A percentile compares a stretch with the other conserved stretches of the same genome.
Conservation (phyloP, 1,284 basidiomycete species). For the Ustilago shanxiensis region DNA sequence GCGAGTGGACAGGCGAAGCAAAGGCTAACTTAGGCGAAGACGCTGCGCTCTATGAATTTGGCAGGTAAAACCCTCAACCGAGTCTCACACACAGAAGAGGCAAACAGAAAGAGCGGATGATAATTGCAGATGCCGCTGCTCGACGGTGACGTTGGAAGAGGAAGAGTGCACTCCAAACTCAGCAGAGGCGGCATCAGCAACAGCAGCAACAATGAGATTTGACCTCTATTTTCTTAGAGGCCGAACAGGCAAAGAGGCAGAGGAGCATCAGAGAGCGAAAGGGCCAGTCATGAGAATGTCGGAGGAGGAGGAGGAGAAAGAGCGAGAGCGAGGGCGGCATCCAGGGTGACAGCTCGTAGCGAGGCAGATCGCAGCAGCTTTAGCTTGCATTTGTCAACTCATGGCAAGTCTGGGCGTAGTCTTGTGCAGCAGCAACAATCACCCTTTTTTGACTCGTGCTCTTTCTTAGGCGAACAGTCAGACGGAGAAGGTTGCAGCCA, state of each 20-base stretch:
- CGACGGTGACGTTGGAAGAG: constrained; percentile 20
- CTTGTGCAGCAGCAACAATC: background rate
- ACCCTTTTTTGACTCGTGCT: background rate
- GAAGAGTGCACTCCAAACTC: background rate
- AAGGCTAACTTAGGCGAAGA: constrained; percentile 3
- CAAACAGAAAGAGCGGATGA: background rate
- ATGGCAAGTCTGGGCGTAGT: background rate
- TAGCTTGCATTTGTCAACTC: constrained; percentile 1
- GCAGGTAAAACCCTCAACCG: background rate
- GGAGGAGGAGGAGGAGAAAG: too few relatives aligned
- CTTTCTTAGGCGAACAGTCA: background rate
- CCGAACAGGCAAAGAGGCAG: constrained; percentile 1
- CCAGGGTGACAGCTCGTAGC: constrained; percentile 33
- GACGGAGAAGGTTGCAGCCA: background rate
- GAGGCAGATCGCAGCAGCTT: constrained; percentile 29
- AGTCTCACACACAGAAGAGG: constrained; percentile 1
- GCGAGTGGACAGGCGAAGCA: constrained; percentile 4
- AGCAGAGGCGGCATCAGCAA: background rate
- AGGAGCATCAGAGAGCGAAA: constrained; percentile 4
- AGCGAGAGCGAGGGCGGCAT: background rate
- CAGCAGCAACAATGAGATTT: background rate
- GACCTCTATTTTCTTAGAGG: background rate
- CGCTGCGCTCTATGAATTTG: background rate
- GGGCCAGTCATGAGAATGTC: too few relatives aligned
- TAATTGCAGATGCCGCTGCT: background rate